phyloP scores from a whole-genome alignment of 371 early-diverging fungal genomes.

The Mucor mucedo region DNA sequence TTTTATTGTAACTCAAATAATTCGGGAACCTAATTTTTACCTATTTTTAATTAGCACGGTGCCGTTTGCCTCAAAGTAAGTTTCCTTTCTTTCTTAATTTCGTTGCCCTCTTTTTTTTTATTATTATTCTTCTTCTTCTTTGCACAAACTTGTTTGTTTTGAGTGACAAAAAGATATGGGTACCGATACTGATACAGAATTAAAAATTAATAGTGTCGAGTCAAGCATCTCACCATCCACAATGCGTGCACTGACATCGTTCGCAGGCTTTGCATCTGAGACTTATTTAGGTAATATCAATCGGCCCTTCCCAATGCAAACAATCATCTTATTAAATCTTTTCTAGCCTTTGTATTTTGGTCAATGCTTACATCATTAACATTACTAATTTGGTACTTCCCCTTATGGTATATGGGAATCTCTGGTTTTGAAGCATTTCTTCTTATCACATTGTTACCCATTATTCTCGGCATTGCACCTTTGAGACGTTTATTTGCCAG shows the following conservation, averaged over 20 bases:
- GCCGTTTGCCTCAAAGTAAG: constrained; percentile 32
- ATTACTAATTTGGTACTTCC: constrained; percentile 80
- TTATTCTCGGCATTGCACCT: constrained; percentile 66
- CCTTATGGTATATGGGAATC: constrained; percentile 86
- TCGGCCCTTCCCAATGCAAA: background rate
- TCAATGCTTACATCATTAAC: constrained; percentile 78
- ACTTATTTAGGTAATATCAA: constrained; percentile 59
- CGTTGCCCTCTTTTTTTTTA: constrained; percentile 5
- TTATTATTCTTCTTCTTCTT: constrained; percentile 6
- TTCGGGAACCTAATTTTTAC: constrained; percentile 14
- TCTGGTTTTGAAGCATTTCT: constrained; percentile 81
- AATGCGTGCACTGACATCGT: constrained; percentile 27
- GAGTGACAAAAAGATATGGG: background rate
- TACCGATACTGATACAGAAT: background rate
- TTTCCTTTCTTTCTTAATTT: constrained; percentile 1
- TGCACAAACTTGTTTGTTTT: constrained; percentile 3
- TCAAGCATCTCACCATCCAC: constrained; percentile 45
- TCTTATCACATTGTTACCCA: constrained; percentile 64
- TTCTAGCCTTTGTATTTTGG: constrained; percentile 78
- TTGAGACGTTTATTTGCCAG: constrained; percentile 60
- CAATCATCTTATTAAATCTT: background rate
- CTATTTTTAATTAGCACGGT: constrained; percentile 15
- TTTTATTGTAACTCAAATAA: constrained; percentile 1
- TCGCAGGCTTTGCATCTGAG: constrained; percentile 54
- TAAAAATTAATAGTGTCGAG: constrained; percentile 32